phyloP scores from a whole-genome alignment of 495 filamentous ascomycete genomes.

The Aspergillus panamensis region DNA sequence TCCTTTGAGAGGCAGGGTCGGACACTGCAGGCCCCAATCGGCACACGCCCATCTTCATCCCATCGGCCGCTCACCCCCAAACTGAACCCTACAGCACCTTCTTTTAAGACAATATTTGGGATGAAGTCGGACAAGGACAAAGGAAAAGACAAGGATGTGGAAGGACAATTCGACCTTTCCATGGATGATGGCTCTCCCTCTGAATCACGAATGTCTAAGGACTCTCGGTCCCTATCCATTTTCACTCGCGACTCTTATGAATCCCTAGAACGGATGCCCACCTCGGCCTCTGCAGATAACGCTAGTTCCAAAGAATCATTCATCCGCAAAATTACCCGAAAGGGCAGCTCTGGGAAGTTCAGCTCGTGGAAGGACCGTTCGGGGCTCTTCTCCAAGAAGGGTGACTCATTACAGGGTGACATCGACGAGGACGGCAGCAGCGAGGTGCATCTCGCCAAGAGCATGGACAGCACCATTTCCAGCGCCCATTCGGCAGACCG shows the following conservation, averaged over 20 bases:
- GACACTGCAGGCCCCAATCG: slow-evolving; percentile 52
- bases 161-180: slow-evolving; percentile 36
- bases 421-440: slow-evolving; percentile 45
- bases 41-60: slow-evolving; percentile 52
- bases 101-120: slow-evolving; percentile 53
- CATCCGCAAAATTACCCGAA: slow-evolving; percentile 70
- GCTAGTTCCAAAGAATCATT: slow-evolving; percentile 57
- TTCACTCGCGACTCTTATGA: slow-evolving; percentile 69
- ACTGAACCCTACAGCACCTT: slow-evolving; percentile 59
- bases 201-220: slow-evolving; percentile 60
- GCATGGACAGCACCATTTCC: slow-evolving; percentile 44
- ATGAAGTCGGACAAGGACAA: slow-evolving; percentile 42
- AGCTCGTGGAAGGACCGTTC: slow-evolving; percentile 67
- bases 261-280: slow-evolving; percentile 66
- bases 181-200: slow-evolving; percentile 55
- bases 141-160: slow-evolving; percentile 33
- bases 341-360: slow-evolving; percentile 77
- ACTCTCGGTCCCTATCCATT: slow-evolving; percentile 58
- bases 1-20: slow-evolving; percentile 43
- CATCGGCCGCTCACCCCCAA: slow-evolving; percentile 55
- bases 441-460: slow-evolving; percentile 48
- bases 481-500: slow-evolving; percentile 45
- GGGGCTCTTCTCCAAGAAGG: slow-evolving; percentile 61
- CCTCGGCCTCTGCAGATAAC: slow-evolving; percentile 63
- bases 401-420: slow-evolving; percentile 48